Conservation (phyloP, 2,329 filamentous ascomycete genomes). For the Lizonia empirigonia region DNA sequence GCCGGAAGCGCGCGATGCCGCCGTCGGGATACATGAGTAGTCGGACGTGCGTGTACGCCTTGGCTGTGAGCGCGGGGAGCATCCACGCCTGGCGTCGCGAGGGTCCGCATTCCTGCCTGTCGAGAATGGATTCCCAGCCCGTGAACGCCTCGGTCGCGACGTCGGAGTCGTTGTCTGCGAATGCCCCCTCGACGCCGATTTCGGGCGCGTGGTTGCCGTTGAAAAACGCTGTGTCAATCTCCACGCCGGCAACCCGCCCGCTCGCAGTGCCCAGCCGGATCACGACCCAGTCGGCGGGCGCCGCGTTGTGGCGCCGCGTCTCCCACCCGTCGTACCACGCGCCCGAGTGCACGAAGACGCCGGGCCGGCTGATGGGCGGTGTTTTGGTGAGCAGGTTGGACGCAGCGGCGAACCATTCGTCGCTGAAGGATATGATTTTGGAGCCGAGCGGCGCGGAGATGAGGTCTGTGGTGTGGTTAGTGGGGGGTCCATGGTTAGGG, state of each 20-base stretch:
- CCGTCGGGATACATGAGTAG: constrained; percentile 87
- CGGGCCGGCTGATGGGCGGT: constrained; percentile 61
- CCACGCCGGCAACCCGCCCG: constrained; percentile 73
- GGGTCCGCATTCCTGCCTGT: constrained; percentile 73
- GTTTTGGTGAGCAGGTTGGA: constrained; percentile 64
- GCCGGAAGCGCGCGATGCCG: constrained; percentile 78
- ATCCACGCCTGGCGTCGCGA: constrained; percentile 76
- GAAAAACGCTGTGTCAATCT: constrained; percentile 83
- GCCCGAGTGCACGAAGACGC: constrained; percentile 64
- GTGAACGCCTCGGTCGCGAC: constrained; percentile 54
- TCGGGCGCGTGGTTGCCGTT: constrained; percentile 81
- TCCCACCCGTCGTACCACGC: constrained; percentile 72
- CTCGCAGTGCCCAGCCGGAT: constrained; percentile 67
- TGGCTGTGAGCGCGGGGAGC: constrained; percentile 60
- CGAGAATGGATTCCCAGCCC: constrained; percentile 73
- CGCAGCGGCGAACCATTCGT: constrained; percentile 67
- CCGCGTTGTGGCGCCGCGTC: constrained; percentile 64
- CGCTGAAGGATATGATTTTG: constrained; percentile 61
- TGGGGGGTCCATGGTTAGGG: not conserved
- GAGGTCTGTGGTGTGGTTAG: constrained; percentile 49
- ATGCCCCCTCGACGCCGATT: constrained; percentile 77
- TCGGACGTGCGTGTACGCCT: constrained; percentile 78
- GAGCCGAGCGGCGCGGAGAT: constrained; percentile 59
- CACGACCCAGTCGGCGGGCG: constrained; percentile 65
- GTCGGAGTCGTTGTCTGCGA: constrained; percentile 61